Conservation (phyloP, 768 basidiomycete species). For the Macrolepiota fuliginosa region DNA sequence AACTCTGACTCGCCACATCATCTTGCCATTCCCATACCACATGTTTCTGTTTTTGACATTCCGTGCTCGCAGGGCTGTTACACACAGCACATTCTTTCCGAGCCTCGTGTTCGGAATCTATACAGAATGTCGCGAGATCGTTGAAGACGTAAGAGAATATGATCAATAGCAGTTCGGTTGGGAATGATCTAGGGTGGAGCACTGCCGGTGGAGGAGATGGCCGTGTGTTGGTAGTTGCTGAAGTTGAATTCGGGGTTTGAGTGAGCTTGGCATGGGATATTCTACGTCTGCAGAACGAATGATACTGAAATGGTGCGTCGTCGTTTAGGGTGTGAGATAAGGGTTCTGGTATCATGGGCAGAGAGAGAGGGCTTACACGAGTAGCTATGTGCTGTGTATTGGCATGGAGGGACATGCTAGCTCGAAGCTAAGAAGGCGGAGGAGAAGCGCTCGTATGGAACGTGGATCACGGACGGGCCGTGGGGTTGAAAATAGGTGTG, state of each 20-base stretch:
- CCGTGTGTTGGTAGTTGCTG: background rate
- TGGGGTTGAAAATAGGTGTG: background rate
- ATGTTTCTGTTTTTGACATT: background rate
- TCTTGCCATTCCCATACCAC: conserved; percentile 8
- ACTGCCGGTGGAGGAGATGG: background rate
- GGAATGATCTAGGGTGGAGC: background rate
- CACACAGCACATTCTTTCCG: conserved; percentile 2
- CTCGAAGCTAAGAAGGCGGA: background rate
- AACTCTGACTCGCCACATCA: background rate
- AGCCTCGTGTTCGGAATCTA: background rate
- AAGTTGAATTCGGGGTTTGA: background rate
- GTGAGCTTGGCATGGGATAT: background rate
- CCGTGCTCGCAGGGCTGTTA: background rate
- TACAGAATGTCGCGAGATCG: background rate
- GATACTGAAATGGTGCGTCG: background rate
- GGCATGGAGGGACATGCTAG: background rate
- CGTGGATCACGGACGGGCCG: background rate
- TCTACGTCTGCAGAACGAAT: background rate
- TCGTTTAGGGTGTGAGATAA: background rate
- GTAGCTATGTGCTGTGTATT: background rate
- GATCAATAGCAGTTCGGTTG: conserved; percentile 11
- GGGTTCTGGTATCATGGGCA: background rate
- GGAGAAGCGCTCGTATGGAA: background rate
- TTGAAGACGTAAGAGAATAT: conserved; percentile 13
- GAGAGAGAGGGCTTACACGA: background rate